Evolutionary conservation across 805 yeast genomes (phyloP).

Genomic region (Zygosaccharomyces rouxii): DNA sequence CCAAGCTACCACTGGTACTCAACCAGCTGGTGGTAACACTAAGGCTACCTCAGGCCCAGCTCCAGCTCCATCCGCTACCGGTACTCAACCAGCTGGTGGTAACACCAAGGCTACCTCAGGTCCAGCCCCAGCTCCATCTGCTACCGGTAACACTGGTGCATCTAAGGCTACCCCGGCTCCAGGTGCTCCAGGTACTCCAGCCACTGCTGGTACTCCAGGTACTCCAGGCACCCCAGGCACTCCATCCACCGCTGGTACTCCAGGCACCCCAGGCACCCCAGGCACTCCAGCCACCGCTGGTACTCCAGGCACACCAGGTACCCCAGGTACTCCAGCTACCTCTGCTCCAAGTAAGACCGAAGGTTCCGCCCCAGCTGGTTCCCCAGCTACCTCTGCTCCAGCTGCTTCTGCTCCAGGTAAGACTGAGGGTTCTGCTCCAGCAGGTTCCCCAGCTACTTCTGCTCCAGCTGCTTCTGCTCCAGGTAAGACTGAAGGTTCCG

Average conservation of each 20-base stretch:
- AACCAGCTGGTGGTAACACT: neutral
- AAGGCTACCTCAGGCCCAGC: conserved; percentile 33
- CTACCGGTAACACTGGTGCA: conserved; percentile 16
- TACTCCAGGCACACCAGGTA: conserved; percentile 1
- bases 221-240: neutral
- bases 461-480: conserved; percentile 17
- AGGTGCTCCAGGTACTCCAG: neutral
- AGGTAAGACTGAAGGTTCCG: neutral
- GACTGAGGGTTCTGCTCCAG: neutral
- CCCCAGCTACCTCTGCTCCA: neutral
- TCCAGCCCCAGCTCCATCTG: conserved; percentile 18
- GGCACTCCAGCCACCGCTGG: neutral
- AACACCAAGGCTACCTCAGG: conserved; percentile 18
- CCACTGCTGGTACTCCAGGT: neutral
- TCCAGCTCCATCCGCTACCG: conserved; percentile 34
- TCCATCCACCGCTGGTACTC: neutral
- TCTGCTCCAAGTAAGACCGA: too few species aligned
- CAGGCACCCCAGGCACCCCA: neutral
- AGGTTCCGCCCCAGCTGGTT: neutral
- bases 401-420: neutral
- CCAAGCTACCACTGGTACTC: conserved; percentile 18
- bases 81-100: conserved; percentile 9
- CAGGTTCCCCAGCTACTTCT: conserved; percentile 26
- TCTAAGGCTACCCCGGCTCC: conserved; percentile 4
- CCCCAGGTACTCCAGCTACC: conserved; percentile 1